A percentile compares a stretch with the other conserved stretches of the same genome.
phyloP scores from a whole-genome alignment of 768 basidiomycete genomes.

The Ramaria sp. region DNA sequence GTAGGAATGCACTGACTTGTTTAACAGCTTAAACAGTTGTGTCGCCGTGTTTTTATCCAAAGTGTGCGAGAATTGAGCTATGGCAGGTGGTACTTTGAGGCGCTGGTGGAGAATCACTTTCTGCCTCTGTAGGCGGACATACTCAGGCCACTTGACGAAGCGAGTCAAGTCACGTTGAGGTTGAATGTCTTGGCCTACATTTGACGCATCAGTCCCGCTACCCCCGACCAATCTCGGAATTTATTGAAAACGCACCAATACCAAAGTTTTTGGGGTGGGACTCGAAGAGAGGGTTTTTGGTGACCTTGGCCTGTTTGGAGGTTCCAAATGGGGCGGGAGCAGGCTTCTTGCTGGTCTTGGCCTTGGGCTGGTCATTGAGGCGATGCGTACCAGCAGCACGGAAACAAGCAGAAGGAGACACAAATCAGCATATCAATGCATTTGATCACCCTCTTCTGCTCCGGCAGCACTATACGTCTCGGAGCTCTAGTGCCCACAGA shows the following conservation, averaged over 20 bases:
- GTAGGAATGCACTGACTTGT: constrained; percentile 49
- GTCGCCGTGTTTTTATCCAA: constrained; percentile 99
- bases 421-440: constrained; percentile 10
- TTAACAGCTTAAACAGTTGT: constrained; percentile 93
- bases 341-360: constrained; percentile 72
- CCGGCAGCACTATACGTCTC: constrained; percentile 28
- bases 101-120: constrained; percentile 98
- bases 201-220: background rate
- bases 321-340: constrained; percentile 77
- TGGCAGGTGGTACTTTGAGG: constrained; percentile 95
- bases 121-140: constrained; percentile 94
- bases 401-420: constrained; percentile 15
- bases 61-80: constrained; percentile 95
- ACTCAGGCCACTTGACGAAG: constrained; percentile 99
- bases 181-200: constrained; percentile 82
- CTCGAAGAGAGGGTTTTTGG: constrained; percentile 97
- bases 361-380: constrained; percentile 89
- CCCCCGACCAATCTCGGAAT: background rate
- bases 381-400: constrained; percentile 33
- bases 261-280: constrained; percentile 85
- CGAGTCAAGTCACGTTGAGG: constrained; percentile 86
- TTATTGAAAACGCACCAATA: constrained; percentile 56
- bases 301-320: constrained; percentile 59
- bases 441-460: constrained; percentile 4
- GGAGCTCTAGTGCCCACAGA: constrained; percentile 41